Base-by-base conservation (phyloP, 1,284 basidiomycete species). In the Gymnopus androsaceus region DNA sequence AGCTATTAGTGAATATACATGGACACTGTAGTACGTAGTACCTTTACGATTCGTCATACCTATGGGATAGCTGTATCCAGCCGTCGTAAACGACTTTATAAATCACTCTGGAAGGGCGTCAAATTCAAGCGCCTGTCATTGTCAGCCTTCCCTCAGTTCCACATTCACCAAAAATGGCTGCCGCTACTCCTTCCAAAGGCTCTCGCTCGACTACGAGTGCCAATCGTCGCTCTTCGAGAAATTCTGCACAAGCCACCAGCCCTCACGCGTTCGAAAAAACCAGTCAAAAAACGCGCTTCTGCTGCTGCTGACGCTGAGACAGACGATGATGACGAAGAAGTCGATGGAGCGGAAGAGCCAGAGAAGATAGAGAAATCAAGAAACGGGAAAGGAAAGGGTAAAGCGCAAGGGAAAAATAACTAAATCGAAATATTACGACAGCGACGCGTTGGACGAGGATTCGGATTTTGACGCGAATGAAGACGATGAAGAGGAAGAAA, bases 371-470 rank as follows among this genome's bases (percentile, higher is more conserved):
- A 21, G 30, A 33, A 17, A 5, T 27, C 4, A 31, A 48, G 14
- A n/a, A 50, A 30, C 36, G 25, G 38, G 5, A 23, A 27, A 27
- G 36, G 28, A 27, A 25, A 1, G 21, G 14, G 12, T 14, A 37
- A 37, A 12, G 23, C 7, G 4, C 40, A 23, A 28, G n/a, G 15
- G 31, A 34, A 36, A 36, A 23, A 25, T 33, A 21, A 36, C 23
- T 6, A 50, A 23, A 38, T 5, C n/a, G 14, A 61, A 64, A 51
- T 63, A 56, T 15, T 61, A 66, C 50, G 66, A 81, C 59, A 83
- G 81, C 58, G 80, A 83, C 64, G 78, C 76, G 44, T 67, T 83
- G 44, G 81, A 83, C 58, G 75, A 78, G 17, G 72, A 72, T 3
- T 71, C 73, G 4, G 73, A 71, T 36, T 44, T 56, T 21, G 38